Evolutionary conservation across 75 land plant species (phyloP).

Genomic region (Picea sitchensis): DNA sequence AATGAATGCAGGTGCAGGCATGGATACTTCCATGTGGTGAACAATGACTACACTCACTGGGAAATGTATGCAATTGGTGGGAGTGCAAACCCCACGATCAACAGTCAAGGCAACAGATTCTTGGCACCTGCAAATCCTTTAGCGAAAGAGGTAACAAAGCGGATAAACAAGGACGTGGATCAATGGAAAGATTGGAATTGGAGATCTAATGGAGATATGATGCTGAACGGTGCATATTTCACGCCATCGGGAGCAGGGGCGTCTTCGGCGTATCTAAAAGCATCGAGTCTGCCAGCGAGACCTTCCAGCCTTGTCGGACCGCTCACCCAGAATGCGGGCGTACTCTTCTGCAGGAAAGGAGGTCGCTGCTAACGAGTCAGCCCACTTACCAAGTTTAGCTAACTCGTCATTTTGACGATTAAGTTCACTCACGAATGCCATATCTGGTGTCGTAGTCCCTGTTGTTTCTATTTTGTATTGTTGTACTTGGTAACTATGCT

Average conservation of each 20-base stretch:
- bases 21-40: constrained; percentile 42
- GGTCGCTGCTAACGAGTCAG: not conserved
- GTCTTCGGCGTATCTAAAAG: too few relatives aligned
- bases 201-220: constrained; percentile 67
- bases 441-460: too few relatives aligned
- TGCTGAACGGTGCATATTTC: constrained; percentile 85
- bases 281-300: not conserved
- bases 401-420: too few relatives aligned
- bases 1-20: constrained; percentile 20
- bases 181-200: constrained; percentile 73
- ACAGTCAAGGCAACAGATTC: constrained; percentile 39
- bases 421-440: too few relatives aligned
- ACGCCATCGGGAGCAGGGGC: constrained; percentile 44
- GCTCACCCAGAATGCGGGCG: constrained; percentile 54
- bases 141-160: constrained; percentile 69
- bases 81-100: constrained; percentile 36
- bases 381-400: too few relatives aligned
- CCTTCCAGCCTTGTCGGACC: constrained; percentile 28
- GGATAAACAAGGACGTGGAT: constrained; percentile 47
- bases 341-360: constrained; percentile 10
- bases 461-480: too few relatives aligned
- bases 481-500: too few relatives aligned
- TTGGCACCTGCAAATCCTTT: constrained; percentile 16
- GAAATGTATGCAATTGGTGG: constrained; percentile 51
- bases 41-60: constrained; percentile 39